phyloP scores from a whole-genome alignment of 192 early-diverging fungal genomes.

The Spinellus fusiger region DNA sequence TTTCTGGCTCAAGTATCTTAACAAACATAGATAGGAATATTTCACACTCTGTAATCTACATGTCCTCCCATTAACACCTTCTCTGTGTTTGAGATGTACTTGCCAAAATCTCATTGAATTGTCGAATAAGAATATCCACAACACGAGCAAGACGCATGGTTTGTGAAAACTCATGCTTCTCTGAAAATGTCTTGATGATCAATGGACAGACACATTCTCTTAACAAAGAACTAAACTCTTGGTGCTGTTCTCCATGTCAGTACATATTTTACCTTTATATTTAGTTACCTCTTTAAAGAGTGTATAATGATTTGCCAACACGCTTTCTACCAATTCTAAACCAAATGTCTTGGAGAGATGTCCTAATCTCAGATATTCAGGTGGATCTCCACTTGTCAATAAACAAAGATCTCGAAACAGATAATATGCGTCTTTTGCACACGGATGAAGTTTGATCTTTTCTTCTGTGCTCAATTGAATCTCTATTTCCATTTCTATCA shows the following conservation, averaged over 20 bases:
- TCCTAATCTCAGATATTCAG: constrained; percentile 51
- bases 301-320: constrained; percentile 71
- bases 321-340: constrained; percentile 88
- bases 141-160: constrained; percentile 80
- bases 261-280: not conserved
- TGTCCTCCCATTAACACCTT: not conserved
- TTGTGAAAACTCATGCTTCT: constrained; percentile 78
- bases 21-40: constrained; percentile 88
- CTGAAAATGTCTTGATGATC: constrained; percentile 88
- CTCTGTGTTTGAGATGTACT: not conserved
- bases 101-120: constrained; percentile 68
- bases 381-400: constrained; percentile 60
- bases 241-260: constrained; percentile 45
- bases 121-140: constrained; percentile 71
- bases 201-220: constrained; percentile 83
- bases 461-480: constrained; percentile 15
- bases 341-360: constrained; percentile 69
- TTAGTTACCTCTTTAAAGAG: constrained; percentile 64
- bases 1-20: constrained; percentile 74
- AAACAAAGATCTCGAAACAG: constrained; percentile 88
- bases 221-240: constrained; percentile 62
- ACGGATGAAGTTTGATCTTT: constrained; percentile 40
- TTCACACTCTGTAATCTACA: constrained; percentile 84
- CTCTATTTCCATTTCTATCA: constrained; percentile 1
- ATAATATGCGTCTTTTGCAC: constrained; percentile 78